A percentile compares a stretch with the other conserved stretches of the same genome.
Conservation (phyloP, 768 basidiomycete genomes). For the Rhizopogon vinicolor region DNA sequence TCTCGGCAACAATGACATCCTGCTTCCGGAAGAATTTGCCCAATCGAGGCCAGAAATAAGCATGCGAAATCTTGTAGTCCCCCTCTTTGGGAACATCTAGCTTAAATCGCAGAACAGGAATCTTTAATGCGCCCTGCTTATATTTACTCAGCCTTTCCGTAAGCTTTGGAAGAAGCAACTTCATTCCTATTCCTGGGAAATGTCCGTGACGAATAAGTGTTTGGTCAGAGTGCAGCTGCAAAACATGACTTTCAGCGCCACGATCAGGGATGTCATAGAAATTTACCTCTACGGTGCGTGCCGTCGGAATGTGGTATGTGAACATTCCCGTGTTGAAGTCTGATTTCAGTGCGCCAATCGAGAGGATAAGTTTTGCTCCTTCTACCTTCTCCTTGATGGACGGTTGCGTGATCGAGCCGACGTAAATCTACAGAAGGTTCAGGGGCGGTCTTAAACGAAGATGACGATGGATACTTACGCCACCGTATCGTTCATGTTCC, state of each 20-base stretch:
- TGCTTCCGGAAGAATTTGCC: slow-evolving; percentile 63
- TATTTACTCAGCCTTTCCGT: slow-evolving; percentile 47
- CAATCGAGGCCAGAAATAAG: slow-evolving; percentile 82
- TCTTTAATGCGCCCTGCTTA: slow-evolving; percentile 32
- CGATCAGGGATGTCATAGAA: background rate
- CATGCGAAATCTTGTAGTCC: slow-evolving; percentile 59
- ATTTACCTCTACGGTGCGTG: slow-evolving; percentile 58
- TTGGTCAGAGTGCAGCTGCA: slow-evolving; percentile 71
- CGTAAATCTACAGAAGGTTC: slow-evolving; percentile 52
- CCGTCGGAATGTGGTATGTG: slow-evolving; percentile 62
- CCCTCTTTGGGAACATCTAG: slow-evolving; percentile 46
- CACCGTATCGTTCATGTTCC: slow-evolving; percentile 68
- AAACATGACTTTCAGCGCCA: background rate
- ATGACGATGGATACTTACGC: slow-evolving; percentile 42
- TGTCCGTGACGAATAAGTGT: slow-evolving; percentile 60
- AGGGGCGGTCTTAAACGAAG: slow-evolving; percentile 1
- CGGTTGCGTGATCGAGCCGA: slow-evolving; percentile 67
- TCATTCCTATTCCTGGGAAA: slow-evolving; percentile 71
- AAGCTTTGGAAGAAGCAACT: slow-evolving; percentile 68
- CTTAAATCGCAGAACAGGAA: slow-evolving; percentile 40
- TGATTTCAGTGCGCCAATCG: slow-evolving; percentile 62
- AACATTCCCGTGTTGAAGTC: slow-evolving; percentile 92
- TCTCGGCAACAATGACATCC: slow-evolving; percentile 86
- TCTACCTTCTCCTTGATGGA: slow-evolving; percentile 70
- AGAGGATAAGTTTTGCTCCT: slow-evolving; percentile 67